Evolutionary conservation across 2,329 filamentous ascomycete genomes (phyloP), one percentile per base, ranked within the genome.

Genomic region (Malbranchea cinnamomea): DNA sequence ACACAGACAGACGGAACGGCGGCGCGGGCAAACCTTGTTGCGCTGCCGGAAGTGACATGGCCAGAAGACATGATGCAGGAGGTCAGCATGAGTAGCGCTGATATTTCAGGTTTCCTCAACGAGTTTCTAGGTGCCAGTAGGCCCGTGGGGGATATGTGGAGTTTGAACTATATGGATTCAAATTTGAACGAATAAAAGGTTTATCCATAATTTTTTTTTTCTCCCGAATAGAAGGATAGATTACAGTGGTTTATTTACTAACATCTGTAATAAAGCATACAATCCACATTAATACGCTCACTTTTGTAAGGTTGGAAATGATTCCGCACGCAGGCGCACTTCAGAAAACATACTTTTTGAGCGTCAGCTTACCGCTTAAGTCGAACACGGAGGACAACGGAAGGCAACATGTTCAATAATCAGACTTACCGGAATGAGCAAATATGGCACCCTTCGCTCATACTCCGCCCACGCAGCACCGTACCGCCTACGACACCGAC

Each of bases 391-490:
- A 22, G 20, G 7, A 7, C 7, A n/a, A 22, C 20, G n/a, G 20
- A 7, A n/a, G 7, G 7, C 20, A n/a, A 7, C 20, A 22, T 11
- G 20, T 22, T 22, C 20, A 22, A 22, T 22, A 11, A 4, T n/a
- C n/a, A 20, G 7, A 21, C 62, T 57, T 46, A 67, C 67, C 36
- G 82, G 82, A 59, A 89, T 83, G 52, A 89, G 89, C 33, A 89
- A 60, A 52, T 83, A 87, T 24, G 82, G 82, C 31, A 85, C 80
- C 53, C 66, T 65, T 57, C 64, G 69, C 63, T 81, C 76, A 48
- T 89, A 91, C 62, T 87, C 74, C 29, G 60, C 57, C 82, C 82
- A 91, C 9, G 78, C 73, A 40, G 80, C 74, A n/a, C 81, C 82
- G 53, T 91, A 91, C 63, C 79, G 83, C 43, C 63, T 62, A 31